A percentile compares a stretch with the other conserved stretches of the same genome.
phyloP scores from a whole-genome alignment of 2,329 filamentous ascomycete species.

The Teratosphaeriaceae sp. region DNA sequence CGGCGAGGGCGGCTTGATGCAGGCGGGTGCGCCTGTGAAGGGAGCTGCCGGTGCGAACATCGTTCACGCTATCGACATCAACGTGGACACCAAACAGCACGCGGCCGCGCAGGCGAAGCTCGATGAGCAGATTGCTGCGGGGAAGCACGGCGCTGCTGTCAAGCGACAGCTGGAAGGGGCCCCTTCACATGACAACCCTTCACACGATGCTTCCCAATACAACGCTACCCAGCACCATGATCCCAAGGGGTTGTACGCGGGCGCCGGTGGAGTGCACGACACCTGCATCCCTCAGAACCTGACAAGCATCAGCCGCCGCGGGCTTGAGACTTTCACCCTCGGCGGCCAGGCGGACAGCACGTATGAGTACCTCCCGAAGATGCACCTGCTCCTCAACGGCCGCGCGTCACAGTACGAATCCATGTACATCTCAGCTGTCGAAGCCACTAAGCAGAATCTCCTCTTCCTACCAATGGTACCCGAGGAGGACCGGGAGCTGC shows the following conservation, averaged over 20 bases:
- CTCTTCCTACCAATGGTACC: constrained; percentile 72
- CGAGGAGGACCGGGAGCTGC: constrained; percentile 58
- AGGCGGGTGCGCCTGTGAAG: constrained; percentile 8
- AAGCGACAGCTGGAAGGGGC: constrained; percentile 11
- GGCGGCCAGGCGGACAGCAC: constrained; percentile 51
- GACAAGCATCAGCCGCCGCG: constrained; percentile 39
- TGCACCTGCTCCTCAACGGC: constrained; percentile 72
- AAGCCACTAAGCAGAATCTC: constrained; percentile 64
- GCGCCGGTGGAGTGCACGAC: no score
- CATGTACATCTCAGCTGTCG: constrained; percentile 63
- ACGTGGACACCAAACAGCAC: constrained; percentile 5
- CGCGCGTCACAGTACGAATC: constrained; percentile 63
- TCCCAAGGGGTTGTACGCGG: no score
- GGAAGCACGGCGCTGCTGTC: constrained; percentile 1
- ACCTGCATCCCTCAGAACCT: constrained; percentile 56
- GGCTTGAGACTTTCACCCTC: constrained; percentile 46
- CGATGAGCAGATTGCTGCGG: constrained; percentile 5
- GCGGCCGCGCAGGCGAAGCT: constrained; percentile 3
- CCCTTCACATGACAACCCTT: background rate
- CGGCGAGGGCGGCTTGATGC: constrained; percentile 17
- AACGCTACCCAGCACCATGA: background rate
- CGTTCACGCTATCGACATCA: background rate
- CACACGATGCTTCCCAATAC: background rate
- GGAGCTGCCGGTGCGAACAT: background rate
- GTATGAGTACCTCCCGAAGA: constrained; percentile 53